A percentile compares a stretch with the other conserved stretches of the same genome.
Evolutionary conservation across 495 filamentous ascomycete species (phyloP).

Genomic region (Penicillium paradoxum): DNA sequence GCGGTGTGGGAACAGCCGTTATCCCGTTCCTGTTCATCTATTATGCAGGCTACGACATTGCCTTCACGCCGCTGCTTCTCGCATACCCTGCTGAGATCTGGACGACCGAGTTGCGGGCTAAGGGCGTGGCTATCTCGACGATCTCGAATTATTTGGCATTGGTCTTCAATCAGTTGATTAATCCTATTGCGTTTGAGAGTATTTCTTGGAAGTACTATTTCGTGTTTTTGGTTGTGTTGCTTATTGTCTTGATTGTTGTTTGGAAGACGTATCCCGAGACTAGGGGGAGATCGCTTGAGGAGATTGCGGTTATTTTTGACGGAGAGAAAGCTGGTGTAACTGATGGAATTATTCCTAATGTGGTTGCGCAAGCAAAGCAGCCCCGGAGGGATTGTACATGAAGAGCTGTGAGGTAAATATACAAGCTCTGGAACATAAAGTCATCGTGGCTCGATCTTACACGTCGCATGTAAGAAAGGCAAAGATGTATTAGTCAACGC

Average conservation of each 20-base stretch:
- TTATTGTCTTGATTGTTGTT: slow-evolving; percentile 51
- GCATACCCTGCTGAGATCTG: slow-evolving; percentile 59
- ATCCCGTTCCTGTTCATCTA: slow-evolving; percentile 57
- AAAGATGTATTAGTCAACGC: neutral
- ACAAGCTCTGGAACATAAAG: neutral
- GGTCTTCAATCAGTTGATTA: slow-evolving; percentile 49
- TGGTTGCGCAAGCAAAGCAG: neutral
- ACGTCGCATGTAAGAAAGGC: neutral
- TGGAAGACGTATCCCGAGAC: slow-evolving; percentile 62
- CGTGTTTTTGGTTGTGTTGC: slow-evolving; percentile 50
- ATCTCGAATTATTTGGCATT: slow-evolving; percentile 50
- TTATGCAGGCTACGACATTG: slow-evolving; percentile 48
- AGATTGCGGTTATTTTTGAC: slow-evolving; percentile 55
- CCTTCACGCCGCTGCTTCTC: slow-evolving; percentile 53
- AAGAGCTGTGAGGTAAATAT: neutral
- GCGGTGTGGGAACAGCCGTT: slow-evolving; percentile 43
- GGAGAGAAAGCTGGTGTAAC: neutral
- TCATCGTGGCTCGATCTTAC: neutral
- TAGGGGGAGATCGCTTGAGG: slow-evolving; percentile 55
- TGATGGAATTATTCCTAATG: neutral
- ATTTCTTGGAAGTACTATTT: slow-evolving; percentile 52
- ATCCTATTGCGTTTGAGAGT: slow-evolving; percentile 47
- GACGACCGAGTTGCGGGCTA: slow-evolving; percentile 60
- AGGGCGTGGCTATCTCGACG: slow-evolving; percentile 59
- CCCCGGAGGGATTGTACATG: neutral